phyloP scores from a whole-genome alignment of 805 yeast genomes.

The Wickerhamomyces canadensis region DNA sequence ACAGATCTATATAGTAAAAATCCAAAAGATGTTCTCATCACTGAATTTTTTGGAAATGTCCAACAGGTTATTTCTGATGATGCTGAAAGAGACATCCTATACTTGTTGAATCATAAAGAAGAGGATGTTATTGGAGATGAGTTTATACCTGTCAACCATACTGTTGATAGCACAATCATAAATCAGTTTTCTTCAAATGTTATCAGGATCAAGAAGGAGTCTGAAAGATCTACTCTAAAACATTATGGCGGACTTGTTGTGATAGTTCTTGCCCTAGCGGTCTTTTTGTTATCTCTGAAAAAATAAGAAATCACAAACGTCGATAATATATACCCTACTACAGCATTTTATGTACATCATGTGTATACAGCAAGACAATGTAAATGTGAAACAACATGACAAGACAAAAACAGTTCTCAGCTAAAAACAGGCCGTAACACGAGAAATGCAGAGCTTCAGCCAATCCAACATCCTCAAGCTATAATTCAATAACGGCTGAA shows the following conservation, averaged over 20 bases:
- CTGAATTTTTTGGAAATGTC: conserved; percentile 93
- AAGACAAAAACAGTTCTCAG: too few relatives aligned
- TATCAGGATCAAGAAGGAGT: conserved; percentile 5
- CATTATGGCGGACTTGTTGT: conserved; percentile 4
- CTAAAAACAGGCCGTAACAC: too few relatives aligned
- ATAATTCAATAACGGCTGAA: too few relatives aligned
- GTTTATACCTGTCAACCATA: conserved; percentile 2
- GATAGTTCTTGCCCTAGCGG: too few relatives aligned
- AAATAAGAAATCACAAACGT: too few relatives aligned
- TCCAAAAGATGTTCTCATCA: conserved; percentile 62
- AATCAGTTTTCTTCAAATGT: conserved; percentile 15
- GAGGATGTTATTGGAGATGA: not conserved
- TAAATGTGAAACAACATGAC: too few relatives aligned
- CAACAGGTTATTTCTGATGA: conserved; percentile 70
- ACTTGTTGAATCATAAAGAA: conserved; percentile 15
- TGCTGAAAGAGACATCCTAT: conserved; percentile 41
- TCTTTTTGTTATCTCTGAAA: too few relatives aligned
- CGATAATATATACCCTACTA: too few relatives aligned
- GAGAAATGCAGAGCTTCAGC: too few relatives aligned
- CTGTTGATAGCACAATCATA: conserved; percentile 11
- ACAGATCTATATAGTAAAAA: conserved; percentile 71
- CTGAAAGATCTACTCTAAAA: not conserved
- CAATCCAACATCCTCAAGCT: too few relatives aligned
- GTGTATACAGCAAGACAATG: too few relatives aligned
- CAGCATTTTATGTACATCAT: too few relatives aligned